Percentiles rank a stretch among this genome's conserved stretches.
phyloP scores from a whole-genome alignment of 495 filamentous ascomycete species.

The Aspergillus incahuasiensis region DNA sequence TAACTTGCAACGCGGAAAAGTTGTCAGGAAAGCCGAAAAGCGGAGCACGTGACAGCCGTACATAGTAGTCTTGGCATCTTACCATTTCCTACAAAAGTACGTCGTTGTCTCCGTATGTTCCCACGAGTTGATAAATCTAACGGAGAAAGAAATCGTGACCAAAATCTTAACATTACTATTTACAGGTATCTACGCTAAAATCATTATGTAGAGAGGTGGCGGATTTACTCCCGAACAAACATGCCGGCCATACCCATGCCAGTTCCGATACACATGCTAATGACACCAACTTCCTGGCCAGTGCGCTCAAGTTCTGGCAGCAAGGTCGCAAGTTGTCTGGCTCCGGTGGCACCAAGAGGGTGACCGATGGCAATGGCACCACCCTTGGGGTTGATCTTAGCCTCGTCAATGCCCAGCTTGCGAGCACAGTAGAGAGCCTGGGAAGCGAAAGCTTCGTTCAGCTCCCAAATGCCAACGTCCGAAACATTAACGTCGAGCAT shows the following conservation, averaged over 20 bases:
- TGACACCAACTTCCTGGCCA: constrained; percentile 62
- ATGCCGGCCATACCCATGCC: constrained; percentile 90
- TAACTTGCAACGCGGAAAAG: constrained; percentile 20
- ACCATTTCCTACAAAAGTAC: no score
- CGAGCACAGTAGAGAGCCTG: constrained; percentile 79
- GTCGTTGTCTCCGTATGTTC: no score
- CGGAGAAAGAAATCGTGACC: no score
- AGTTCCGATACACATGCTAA: constrained; percentile 87
- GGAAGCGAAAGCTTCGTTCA: constrained; percentile 93
- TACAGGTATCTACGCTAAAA: constrained; percentile 6
- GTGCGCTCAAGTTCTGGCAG: constrained; percentile 63
- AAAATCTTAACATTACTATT: background rate
- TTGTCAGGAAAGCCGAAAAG: constrained; percentile 11
- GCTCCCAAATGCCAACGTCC: constrained; percentile 88
- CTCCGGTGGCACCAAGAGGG: constrained; percentile 87
- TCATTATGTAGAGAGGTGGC: background rate
- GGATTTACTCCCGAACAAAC: constrained; percentile 70
- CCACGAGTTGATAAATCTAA: no score
- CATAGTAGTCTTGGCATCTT: constrained; percentile 9
- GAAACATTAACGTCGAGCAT: constrained; percentile 56
- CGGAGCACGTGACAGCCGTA: constrained; percentile 24
- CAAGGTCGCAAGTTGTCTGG: constrained; percentile 72
- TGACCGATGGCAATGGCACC: constrained; percentile 92
- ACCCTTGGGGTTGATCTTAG: constrained; percentile 82
- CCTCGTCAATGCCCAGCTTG: constrained; percentile 63